Percentiles rank a stretch among this genome's conserved stretches.
Evolutionary conservation across 441 rosid species (phyloP).

Genomic region (Gossypium aridum): DNA sequence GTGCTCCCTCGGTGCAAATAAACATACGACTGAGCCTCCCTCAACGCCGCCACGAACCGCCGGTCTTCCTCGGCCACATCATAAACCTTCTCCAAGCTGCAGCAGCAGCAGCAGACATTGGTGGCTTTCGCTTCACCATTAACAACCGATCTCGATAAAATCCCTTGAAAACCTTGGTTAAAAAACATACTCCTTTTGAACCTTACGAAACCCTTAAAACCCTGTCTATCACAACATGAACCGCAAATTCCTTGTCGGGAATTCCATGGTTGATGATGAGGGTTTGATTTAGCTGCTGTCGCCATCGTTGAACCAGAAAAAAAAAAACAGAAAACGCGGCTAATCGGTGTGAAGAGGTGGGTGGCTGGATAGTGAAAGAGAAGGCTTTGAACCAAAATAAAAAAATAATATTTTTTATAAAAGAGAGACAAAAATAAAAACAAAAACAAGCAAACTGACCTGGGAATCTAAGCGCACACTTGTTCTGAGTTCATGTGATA

Average conservation of each 20-base stretch:
- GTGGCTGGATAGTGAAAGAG: not conserved
- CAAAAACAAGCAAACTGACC: not conserved
- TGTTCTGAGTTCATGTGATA: not conserved
- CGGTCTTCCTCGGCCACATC: conserved; percentile 14
- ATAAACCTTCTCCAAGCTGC: not conserved
- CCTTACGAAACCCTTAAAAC: not conserved
- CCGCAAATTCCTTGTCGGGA: not conserved
- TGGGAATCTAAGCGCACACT: not conserved
- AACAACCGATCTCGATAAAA: not conserved
- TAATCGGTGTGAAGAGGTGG: conserved; percentile 10
- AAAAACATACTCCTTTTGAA: not conserved
- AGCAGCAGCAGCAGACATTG: not conserved
- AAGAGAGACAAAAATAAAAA: not conserved
- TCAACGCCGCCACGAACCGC: conserved; percentile 23
- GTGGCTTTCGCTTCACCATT: not conserved
- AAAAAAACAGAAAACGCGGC: conserved; percentile 17
- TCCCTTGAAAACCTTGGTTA: not conserved
- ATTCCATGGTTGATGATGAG: conserved; percentile 12
- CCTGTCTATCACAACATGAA: not conserved
- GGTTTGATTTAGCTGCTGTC: conserved; percentile 10
- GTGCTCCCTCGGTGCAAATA: conserved; percentile 24
- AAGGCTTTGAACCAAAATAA: not conserved
- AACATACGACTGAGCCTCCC: conserved; percentile 35
- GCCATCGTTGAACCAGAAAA: not conserved
- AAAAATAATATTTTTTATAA: not conserved